A percentile compares a stretch with the other conserved stretches of the same genome.
Conservation (phyloP, 2,329 filamentous ascomycete genomes). For the Cladobotryum mycophilum region DNA sequence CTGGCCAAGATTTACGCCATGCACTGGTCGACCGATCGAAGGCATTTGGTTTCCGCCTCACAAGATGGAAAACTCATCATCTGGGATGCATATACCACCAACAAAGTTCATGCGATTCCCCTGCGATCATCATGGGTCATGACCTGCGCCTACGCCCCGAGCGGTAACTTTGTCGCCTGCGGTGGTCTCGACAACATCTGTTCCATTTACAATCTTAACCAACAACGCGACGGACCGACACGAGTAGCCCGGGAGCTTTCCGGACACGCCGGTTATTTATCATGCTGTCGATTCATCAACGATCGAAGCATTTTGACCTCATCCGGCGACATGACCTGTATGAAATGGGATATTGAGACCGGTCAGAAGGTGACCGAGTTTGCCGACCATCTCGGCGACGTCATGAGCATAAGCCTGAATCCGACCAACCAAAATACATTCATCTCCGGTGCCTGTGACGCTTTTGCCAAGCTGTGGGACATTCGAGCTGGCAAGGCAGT, state of each 20-base stretch:
- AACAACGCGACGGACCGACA: constrained; percentile 89
- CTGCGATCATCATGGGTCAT: constrained; percentile 98
- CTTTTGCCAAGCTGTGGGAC: constrained; percentile 98
- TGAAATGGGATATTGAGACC: constrained; percentile 99
- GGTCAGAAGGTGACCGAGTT: constrained; percentile 97
- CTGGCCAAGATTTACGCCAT: constrained; percentile 99
- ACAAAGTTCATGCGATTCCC: constrained; percentile 98
- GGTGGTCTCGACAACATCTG: constrained; percentile 99
- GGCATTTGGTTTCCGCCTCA: constrained; percentile 94
- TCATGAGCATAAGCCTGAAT: constrained; percentile 99
- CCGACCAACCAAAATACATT: constrained; percentile 99
- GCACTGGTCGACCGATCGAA: constrained; percentile 98
- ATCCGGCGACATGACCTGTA: constrained; percentile 98
- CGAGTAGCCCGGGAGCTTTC: constrained; percentile 93
- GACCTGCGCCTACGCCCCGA: constrained; percentile 98
- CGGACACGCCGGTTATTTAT: constrained; percentile 93
- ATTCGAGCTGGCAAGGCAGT: constrained; percentile 97
- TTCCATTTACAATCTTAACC: constrained; percentile 98
- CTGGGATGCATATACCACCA: constrained; percentile 99
- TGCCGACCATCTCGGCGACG: constrained; percentile 94
- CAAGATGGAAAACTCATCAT: constrained; percentile 99
- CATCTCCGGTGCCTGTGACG: constrained; percentile 97
- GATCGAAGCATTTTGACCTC: constrained; percentile 96
- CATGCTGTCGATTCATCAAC: constrained; percentile 98
- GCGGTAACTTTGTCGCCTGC: constrained; percentile 96